Evolutionary conservation across 768 basidiomycete species (phyloP), one percentile per base, ranked within the genome.

Genomic region (Kockovaella imperatae): DNA sequence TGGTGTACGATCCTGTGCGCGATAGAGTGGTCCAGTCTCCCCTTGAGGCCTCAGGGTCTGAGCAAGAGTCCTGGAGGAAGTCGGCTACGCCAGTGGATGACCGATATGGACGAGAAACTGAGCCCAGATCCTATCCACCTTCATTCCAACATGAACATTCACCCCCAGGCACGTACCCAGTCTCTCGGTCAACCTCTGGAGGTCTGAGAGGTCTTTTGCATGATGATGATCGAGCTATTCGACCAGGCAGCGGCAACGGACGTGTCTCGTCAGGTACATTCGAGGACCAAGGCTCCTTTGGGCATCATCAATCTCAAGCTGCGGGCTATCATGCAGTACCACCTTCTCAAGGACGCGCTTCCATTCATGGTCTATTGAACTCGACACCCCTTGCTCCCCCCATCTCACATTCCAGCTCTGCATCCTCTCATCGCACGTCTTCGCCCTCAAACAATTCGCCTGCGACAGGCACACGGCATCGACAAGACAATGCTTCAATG

Each of bases 181-280:
- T 48, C 26, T 26, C 17, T 15, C 11, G 49, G 10, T 54, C 56
- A 10, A 47, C 45, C 20, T 49, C 62, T 4, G 57, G 59, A 5
- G 56, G 58, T 29, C 30, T 66, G 40, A 45, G 56, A 31, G 56
- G 56, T 11, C 42, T n/a, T n/a, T n/a, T 66, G 31, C 40, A 62
- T 42, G 62, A 66, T 42, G 60, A 59, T 35, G 57, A 51, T 10
- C 17, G 15, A 7, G 50, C 14, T 38, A 26, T 23, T 23, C 35
- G 58, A 34, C 44, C 52, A 26, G 60, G 58, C n/a, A n/a, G n/a
- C 24, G 18, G 13, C 24, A 10, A 28, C 20, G 6, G 40, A 42
- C 11, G 40, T 32, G 17, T 28, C 15, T 49, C 42, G 2, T 17
- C 46, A 34, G 35, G n/a, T n/a, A 20, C 32, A 2, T 52, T 50